A percentile compares a stretch with the other conserved stretches of the same genome.
These are phyloP conservation scores for Torulaspora pretoriensis DNA, from an alignment of 1,139 yeast genomes.

Conservation along the genomic window DNA sequence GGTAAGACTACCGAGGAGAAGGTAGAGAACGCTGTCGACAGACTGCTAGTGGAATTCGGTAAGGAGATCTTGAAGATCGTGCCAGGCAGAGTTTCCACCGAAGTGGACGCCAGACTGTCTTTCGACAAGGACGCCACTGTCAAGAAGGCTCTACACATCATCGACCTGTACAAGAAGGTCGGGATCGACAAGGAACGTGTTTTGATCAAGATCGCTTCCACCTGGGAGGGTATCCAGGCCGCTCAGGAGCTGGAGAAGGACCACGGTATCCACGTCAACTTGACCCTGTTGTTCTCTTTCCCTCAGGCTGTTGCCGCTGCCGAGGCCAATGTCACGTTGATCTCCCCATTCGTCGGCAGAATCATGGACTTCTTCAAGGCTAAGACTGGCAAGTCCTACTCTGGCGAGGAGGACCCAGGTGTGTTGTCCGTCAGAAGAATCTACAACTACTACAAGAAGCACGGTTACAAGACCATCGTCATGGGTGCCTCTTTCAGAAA, in stretches of 20 bases:
- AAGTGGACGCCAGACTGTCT: conserved; percentile 96
- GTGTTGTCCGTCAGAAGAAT: conserved; percentile 82
- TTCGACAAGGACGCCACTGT: conserved; percentile 92
- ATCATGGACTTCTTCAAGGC: conserved; percentile 99
- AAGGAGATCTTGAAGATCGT: conserved; percentile 87
- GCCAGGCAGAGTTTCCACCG: conserved; percentile 99
- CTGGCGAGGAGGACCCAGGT: conserved; percentile 88
- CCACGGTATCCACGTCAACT: conserved; percentile 89
- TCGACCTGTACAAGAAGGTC: conserved; percentile 72
- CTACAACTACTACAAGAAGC: conserved; percentile 97
- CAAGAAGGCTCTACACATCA: conserved; percentile 85
- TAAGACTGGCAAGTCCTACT: conserved; percentile 82
- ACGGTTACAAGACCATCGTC: conserved; percentile 92
- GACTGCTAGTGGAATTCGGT: conserved; percentile 94
- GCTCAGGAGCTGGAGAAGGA: conserved; percentile 91
- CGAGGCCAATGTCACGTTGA: conserved; percentile 92
- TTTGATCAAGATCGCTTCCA: conserved; percentile 93
- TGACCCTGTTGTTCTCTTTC: conserved; percentile 91
- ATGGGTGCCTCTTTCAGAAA: conserved; percentile 99
- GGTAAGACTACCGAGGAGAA: conserved; percentile 58
- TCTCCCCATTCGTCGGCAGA: conserved; percentile 99
- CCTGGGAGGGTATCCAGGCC: conserved; percentile 99
- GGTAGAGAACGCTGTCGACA: conserved; percentile 78
- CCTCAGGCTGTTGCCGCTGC: conserved; percentile 99
- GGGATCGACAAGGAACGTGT: conserved; percentile 88